These are phyloP conservation scores for Huntiella bhutanensis DNA, from an alignment of 2,329 filamentous ascomycete genomes.

Conservation along the genomic window DNA sequence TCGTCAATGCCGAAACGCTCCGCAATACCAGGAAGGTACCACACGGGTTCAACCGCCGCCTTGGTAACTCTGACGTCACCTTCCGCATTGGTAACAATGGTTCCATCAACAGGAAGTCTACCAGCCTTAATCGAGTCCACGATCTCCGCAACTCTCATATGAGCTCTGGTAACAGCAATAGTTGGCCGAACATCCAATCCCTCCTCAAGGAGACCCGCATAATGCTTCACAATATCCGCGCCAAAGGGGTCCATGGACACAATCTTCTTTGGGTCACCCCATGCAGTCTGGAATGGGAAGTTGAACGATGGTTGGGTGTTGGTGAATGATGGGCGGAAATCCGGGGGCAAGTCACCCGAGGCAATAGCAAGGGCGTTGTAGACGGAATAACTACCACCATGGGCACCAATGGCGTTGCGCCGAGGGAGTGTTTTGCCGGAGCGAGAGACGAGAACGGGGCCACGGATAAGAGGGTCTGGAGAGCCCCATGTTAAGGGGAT, in stretches of 20 bases:
- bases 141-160: slow-evolving; percentile 87
- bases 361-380: slow-evolving; percentile 89
- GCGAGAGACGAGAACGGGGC: slow-evolving; percentile 14
- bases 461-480: slow-evolving; percentile 12
- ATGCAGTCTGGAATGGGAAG: slow-evolving; percentile 77
- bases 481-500: slow-evolving; percentile 14
- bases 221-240: slow-evolving; percentile 29
- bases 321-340: slow-evolving; percentile 41
- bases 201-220: slow-evolving; percentile 4
- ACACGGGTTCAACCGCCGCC: slow-evolving; percentile 87
- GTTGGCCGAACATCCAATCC: slow-evolving; percentile 54
- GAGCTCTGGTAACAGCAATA: slow-evolving; percentile 78
- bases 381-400: slow-evolving; percentile 81
- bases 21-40: slow-evolving; percentile 74
- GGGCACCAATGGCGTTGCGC: slow-evolving; percentile 15
- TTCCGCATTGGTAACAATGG: slow-evolving; percentile 67
- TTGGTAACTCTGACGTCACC: slow-evolving; percentile 91
- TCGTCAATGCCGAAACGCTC: slow-evolving; percentile 92
- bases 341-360: slow-evolving; percentile 66
- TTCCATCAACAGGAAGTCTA: slow-evolving; percentile 60
- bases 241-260: slow-evolving; percentile 94
- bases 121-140: slow-evolving; percentile 71
- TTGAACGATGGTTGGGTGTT: slow-evolving; percentile 80
- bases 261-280: slow-evolving; percentile 81
- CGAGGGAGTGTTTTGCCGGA: slow-evolving; percentile 12